A percentile compares a stretch with the other conserved stretches of the same genome.
Conservation (phyloP, 2,329 filamentous ascomycete genomes). For the Fusarium lyarnte region DNA sequence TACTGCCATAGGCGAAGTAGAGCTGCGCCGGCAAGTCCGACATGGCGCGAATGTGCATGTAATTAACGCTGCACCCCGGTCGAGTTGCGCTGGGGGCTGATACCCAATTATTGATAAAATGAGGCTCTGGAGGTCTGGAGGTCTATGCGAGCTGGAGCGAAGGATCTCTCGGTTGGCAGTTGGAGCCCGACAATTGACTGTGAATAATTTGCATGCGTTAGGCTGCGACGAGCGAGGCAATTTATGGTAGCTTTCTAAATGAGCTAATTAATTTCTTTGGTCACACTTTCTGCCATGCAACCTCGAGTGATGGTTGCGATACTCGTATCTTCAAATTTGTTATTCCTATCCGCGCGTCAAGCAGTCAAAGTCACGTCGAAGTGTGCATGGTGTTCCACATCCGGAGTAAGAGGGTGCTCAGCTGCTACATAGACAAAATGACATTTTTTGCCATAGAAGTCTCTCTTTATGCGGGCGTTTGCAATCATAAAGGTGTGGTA, state of each 20-base stretch:
- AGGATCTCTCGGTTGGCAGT: not conserved
- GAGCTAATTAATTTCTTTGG: not conserved
- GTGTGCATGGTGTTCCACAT: not conserved
- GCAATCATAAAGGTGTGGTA: accelerated
- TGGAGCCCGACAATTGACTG: not conserved
- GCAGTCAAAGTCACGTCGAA: too few species aligned
- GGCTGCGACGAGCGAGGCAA: not conserved
- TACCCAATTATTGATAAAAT: not conserved
- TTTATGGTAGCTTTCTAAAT: not conserved
- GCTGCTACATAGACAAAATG: not conserved
- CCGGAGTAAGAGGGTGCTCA: not conserved
- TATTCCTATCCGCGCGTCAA: not conserved
- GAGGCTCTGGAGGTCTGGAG: not conserved
- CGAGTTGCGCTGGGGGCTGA: accelerated
- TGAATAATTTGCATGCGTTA: not conserved
- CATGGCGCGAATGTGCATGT: not conserved
- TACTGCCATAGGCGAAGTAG: not conserved
- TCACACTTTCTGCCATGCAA: not conserved
- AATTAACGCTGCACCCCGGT: not conserved
- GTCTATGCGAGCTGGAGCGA: not conserved
- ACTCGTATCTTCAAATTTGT: not conserved
- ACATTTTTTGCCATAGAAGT: accelerated
- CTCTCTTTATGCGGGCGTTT: not conserved
- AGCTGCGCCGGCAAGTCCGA: not conserved
- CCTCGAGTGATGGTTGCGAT: not conserved